Percentiles rank a stretch among this genome's conserved stretches.
These are phyloP conservation scores for Diaporthe longicolla DNA, from an alignment of 2,329 filamentous ascomycete genomes.

Conservation along the genomic window DNA sequence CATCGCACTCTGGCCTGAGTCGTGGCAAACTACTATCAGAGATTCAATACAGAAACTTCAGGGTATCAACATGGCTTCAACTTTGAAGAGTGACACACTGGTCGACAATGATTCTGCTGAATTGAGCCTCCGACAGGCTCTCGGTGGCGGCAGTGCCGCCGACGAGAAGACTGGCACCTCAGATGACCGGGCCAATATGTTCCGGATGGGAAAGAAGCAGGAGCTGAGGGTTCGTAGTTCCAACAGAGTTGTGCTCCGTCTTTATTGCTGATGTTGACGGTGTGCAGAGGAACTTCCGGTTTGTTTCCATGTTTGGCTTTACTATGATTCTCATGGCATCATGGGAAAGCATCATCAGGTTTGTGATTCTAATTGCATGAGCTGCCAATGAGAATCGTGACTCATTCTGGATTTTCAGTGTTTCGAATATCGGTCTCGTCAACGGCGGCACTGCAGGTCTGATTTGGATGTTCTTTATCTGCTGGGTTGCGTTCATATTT, in stretches of 20 bases:
- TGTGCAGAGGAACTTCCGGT: constrained; percentile 57
- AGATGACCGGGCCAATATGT: constrained; percentile 60
- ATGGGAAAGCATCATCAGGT: constrained; percentile 54
- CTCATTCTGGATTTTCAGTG: constrained; percentile 43
- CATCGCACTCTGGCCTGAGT: constrained; percentile 8
- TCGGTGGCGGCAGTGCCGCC: constrained; percentile 5
- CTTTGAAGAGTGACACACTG: not conserved
- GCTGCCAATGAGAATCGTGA: constrained; percentile 38
- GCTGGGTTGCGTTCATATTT: constrained; percentile 55
- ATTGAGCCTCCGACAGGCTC: constrained; percentile 11
- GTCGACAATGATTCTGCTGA: not conserved
- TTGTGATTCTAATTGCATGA: constrained; percentile 47
- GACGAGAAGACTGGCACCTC: constrained; percentile 36
- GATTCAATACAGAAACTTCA: no score
- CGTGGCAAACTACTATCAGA: not conserved
- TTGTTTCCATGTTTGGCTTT: constrained; percentile 63
- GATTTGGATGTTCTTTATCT: constrained; percentile 58
- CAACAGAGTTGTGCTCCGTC: no score
- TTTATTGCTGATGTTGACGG: constrained; percentile 47
- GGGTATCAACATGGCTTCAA: not conserved
- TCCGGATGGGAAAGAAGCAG: constrained; percentile 64
- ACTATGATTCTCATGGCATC: constrained; percentile 61
- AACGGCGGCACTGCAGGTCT: constrained; percentile 63
- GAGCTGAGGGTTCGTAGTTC: constrained; percentile 57
- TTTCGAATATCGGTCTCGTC: constrained; percentile 47